Conservation (phyloP, 1,284 basidiomycete species). For the Xerocomus minutiporus region DNA sequence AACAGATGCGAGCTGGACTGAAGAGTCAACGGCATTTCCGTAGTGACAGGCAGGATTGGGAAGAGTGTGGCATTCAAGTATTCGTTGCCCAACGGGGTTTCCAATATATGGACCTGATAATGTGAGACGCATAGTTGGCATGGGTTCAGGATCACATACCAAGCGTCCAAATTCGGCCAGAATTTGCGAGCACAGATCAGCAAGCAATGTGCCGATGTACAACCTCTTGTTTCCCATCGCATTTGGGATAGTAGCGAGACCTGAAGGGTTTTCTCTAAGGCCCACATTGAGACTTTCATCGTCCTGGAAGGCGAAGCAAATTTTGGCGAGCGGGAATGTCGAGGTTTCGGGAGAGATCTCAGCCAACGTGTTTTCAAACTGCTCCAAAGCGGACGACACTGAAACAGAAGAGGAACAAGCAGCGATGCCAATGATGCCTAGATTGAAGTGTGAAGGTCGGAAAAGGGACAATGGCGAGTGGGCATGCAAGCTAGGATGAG, state of each 20-base stretch:
- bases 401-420: conserved; percentile 56
- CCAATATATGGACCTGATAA: conserved; percentile 56
- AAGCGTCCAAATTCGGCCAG: conserved; percentile 77
- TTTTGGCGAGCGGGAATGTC: conserved; percentile 70
- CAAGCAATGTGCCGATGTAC: conserved; percentile 81
- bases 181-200: conserved; percentile 81
- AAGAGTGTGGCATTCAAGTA: conserved; percentile 64
- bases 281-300: conserved; percentile 55
- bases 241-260: conserved; percentile 69
- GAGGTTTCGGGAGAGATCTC: conserved; percentile 62
- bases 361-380: conserved; percentile 56
- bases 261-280: conserved; percentile 54
- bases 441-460: conserved; percentile 72
- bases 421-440: conserved; percentile 77
- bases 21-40: conserved; percentile 55
- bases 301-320: conserved; percentile 78
- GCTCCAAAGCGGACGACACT: conserved; percentile 56
- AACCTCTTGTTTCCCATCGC: conserved; percentile 77
- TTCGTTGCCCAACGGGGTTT: conserved; percentile 71
- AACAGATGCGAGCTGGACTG: conserved; percentile 42
- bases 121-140: conserved; percentile 6
- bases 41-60: conserved; percentile 52
- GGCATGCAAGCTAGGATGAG: conserved; percentile 60
- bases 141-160: conserved; percentile 40
- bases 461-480: conserved; percentile 60